A percentile compares a stretch with the other conserved stretches of the same genome.
phyloP scores from a whole-genome alignment of 2,329 filamentous ascomycete species.

The Trichoderma gracile region DNA sequence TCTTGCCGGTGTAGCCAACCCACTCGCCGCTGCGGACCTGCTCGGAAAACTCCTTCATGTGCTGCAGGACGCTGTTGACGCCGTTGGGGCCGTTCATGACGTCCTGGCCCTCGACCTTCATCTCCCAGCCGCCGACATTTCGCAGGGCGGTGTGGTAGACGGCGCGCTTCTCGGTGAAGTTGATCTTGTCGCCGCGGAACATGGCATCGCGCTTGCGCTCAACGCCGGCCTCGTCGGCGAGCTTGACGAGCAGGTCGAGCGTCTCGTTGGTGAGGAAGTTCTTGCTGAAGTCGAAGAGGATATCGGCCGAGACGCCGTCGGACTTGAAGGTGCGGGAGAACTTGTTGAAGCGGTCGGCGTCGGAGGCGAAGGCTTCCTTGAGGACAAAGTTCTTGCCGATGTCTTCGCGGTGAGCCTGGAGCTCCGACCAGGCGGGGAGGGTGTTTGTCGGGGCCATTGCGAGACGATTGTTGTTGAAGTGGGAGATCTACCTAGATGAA shows the following conservation, averaged over 20 bases:
- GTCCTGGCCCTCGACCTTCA: slow-evolving; percentile 85
- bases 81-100: slow-evolving; percentile 88
- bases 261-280: slow-evolving; percentile 97
- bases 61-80: slow-evolving; percentile 85
- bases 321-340: slow-evolving; percentile 86
- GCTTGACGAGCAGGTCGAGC: slow-evolving; percentile 78
- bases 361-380: slow-evolving; percentile 88
- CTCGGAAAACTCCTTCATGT: slow-evolving; percentile 98
- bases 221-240: slow-evolving; percentile 86
- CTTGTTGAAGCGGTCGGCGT: slow-evolving; percentile 85
- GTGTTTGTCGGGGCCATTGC: slow-evolving; percentile 80
- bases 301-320: slow-evolving; percentile 74
- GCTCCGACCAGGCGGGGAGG: slow-evolving; percentile 82
- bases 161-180: slow-evolving; percentile 95
- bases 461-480: not conserved
- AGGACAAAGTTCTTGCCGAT: slow-evolving; percentile 88
- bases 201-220: slow-evolving; percentile 95
- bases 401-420: slow-evolving; percentile 85
- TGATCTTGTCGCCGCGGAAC: slow-evolving; percentile 98
- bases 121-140: slow-evolving; percentile 80
- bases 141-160: slow-evolving; percentile 94
- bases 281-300: slow-evolving; percentile 98
- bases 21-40: slow-evolving; percentile 91
- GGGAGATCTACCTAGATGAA: not conserved
- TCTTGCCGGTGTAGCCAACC: slow-evolving; percentile 97